Conservation (phyloP, 2,329 filamentous ascomycete genomes). For the Fusarium sublunatum region DNA sequence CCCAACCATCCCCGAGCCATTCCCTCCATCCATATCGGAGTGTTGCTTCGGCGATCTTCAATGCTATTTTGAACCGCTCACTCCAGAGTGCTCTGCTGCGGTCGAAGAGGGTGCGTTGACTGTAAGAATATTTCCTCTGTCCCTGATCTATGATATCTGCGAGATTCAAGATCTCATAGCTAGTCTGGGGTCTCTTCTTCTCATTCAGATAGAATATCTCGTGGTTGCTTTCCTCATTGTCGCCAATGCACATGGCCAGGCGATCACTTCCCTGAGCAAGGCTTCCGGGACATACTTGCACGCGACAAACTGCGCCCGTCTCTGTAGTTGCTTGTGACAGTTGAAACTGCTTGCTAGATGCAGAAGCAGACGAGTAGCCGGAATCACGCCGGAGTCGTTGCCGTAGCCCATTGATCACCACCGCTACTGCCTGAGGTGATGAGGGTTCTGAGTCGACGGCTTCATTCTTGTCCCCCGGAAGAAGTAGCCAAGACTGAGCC, state of each 20-base stretch:
- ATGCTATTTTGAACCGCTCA: slow-evolving; percentile 4
- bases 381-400: slow-evolving; percentile 9
- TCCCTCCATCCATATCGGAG: slow-evolving; percentile 18
- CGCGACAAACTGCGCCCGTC: neutral
- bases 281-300: slow-evolving; percentile 18
- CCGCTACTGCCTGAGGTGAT: neutral
- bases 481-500: neutral
- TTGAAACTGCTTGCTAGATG: neutral
- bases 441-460: slow-evolving; percentile 6
- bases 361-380: slow-evolving; percentile 11
- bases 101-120: neutral
- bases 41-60: slow-evolving; percentile 15
- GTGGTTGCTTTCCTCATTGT: slow-evolving; percentile 1
- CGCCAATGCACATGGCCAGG: slow-evolving; percentile 20
- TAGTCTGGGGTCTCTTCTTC: neutral
- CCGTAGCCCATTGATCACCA: slow-evolving; percentile 7
- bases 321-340: neutral
- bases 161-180: slow-evolving; percentile 1
- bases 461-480: neutral
- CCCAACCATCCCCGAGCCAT: slow-evolving; percentile 20
- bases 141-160: slow-evolving; percentile 9
- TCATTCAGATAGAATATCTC: slow-evolving; percentile 14
- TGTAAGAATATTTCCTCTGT: neutral
- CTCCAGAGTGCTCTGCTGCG: slow-evolving; percentile 1
- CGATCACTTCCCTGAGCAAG: slow-evolving; percentile 10